phyloP scores from a whole-genome alignment of 2,329 filamentous ascomycete species.

The Colletotrichum noveboracense region DNA sequence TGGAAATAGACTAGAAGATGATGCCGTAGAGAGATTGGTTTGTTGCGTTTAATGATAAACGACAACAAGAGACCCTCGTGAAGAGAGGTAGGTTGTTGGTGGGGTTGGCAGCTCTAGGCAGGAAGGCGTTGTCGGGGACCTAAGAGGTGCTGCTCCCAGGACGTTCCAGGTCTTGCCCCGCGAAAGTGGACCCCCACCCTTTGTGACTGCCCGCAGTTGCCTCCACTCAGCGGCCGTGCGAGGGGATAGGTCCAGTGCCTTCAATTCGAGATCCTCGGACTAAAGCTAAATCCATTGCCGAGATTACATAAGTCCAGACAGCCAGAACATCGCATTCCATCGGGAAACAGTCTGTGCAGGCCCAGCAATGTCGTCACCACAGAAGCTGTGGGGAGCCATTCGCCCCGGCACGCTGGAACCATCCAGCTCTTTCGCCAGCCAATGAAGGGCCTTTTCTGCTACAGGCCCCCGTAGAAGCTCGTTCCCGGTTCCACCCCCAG shows the following conservation, averaged over 20 bases:
- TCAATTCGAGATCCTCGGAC: not conserved
- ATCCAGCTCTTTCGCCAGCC: not conserved
- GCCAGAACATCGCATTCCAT: not conserved
- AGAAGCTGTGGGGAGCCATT: conserved; percentile 6
- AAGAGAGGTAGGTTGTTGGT: conserved; percentile 15
- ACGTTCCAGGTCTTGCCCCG: conserved; percentile 13
- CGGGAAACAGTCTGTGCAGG: not conserved
- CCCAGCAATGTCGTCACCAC: conserved; percentile 17
- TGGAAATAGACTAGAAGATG: not conserved
- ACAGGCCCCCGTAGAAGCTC: not conserved
- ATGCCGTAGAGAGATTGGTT: not conserved
- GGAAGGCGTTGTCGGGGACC: conserved; percentile 1
- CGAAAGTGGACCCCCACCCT: conserved; percentile 15
- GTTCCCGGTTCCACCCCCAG: not conserved
- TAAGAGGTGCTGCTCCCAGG: not conserved
- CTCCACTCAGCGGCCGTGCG: not conserved
- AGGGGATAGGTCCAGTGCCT: not conserved
- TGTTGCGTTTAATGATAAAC: not conserved
- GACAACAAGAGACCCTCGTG: conserved; percentile 11
- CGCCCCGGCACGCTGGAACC: conserved; percentile 7
- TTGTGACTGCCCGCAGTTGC: not conserved
- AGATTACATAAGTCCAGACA: not conserved
- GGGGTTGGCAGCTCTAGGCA: conserved; percentile 18
- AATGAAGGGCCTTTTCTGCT: not conserved
- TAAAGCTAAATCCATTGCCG: not conserved